Evolutionary conservation across 1,284 basidiomycete genomes (phyloP).

Genomic region (Tetrapyrgos nigripes): DNA sequence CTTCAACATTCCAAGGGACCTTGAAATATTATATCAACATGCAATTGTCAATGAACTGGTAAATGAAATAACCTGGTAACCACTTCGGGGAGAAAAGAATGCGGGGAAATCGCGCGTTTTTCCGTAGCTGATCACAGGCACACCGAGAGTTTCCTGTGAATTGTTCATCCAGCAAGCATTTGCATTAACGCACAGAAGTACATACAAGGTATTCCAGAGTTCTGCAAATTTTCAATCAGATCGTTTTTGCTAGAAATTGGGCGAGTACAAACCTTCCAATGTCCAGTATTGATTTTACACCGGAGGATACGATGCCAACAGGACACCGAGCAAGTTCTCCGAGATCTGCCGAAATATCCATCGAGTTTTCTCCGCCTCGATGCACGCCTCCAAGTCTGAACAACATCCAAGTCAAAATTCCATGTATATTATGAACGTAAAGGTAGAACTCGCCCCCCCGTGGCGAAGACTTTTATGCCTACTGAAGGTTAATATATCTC

Average conservation of each 20-base stretch:
- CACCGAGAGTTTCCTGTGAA: conserved; percentile 91
- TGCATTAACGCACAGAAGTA: not conserved
- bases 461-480: conserved; percentile 88
- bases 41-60: not conserved
- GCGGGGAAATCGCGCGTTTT: conserved; percentile 87
- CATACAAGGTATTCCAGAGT: conserved; percentile 93
- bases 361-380: conserved; percentile 86
- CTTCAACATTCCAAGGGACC: conserved; percentile 74
- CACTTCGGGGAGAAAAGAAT: conserved; percentile 90
- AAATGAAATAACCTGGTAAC: conserved; percentile 67
- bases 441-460: conserved; percentile 66
- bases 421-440: conserved; percentile 1
- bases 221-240: conserved; percentile 43
- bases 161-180: conserved; percentile 8
- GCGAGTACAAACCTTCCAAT: conserved; percentile 69
- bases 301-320: conserved; percentile 92
- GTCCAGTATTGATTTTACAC: conserved; percentile 95
- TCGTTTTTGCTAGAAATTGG: not conserved
- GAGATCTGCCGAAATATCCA: conserved; percentile 96
- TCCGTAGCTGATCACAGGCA: conserved; percentile 88
- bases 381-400: conserved; percentile 89
- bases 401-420: too few relatives aligned
- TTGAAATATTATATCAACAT: conserved; percentile 30
- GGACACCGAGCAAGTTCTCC: conserved; percentile 84
- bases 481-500: conserved; percentile 81